These are phyloP conservation scores for Aspergillus tanneri DNA, from an alignment of 2,329 filamentous ascomycete species.

Conservation along the genomic window DNA sequence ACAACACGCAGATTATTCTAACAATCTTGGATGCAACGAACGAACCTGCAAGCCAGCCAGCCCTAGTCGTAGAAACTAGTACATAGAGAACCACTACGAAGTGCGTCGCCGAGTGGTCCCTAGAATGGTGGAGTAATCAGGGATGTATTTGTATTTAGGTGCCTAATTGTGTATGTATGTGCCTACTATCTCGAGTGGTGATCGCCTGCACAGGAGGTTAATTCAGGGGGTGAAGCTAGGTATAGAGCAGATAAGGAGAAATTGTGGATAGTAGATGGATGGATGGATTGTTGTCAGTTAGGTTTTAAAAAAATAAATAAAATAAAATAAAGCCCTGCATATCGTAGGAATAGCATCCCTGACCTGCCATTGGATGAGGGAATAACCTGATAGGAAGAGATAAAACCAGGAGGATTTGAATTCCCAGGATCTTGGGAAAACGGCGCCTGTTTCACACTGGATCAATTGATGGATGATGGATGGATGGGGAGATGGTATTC, in stretches of 20 bases:
- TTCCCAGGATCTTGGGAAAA: too few species aligned
- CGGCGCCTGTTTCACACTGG: too few species aligned
- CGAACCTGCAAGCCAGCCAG: neutral
- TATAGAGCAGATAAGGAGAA: neutral
- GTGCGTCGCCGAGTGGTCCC: neutral
- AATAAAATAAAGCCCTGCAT: too few species aligned
- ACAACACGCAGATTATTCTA: too few species aligned
- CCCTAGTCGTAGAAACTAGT: neutral
- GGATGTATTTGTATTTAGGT: slow-evolving; percentile 17
- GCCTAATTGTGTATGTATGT: slow-evolving; percentile 17
- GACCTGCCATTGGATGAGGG: too few species aligned
- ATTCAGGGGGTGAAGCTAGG: slow-evolving; percentile 2
- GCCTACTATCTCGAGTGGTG: neutral
- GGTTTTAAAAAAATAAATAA: neutral
- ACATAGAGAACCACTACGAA: neutral
- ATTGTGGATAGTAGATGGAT: neutral
- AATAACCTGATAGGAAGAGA: too few species aligned
- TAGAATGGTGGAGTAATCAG: slow-evolving; percentile 6
- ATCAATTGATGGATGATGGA: too few species aligned
- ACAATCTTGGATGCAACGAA: neutral
- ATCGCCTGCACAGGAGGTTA: neutral
- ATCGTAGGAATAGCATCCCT: too few species aligned
- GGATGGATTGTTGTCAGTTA: neutral
- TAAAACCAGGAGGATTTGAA: too few species aligned
- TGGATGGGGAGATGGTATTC: too few species aligned